Evolutionary conservation across 306 rosid genomes (phyloP), one percentile per base, ranked within the genome.

Genomic region (Citrullus mucosospermus): DNA sequence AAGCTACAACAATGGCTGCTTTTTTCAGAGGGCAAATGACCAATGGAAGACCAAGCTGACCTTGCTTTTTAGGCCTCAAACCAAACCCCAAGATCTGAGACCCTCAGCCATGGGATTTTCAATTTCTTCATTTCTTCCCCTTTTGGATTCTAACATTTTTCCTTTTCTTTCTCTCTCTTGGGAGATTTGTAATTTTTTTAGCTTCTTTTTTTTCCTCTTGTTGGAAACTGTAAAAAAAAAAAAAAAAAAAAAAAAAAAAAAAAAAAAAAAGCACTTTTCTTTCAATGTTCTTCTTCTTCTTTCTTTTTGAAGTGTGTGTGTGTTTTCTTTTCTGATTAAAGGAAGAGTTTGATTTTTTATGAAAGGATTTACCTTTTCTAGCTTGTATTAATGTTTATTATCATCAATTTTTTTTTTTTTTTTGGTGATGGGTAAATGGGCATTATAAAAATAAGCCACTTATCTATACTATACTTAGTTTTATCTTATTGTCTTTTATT

Each of bases 1-100:
- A 74, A 74, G 78, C 43, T 74, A 30, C 58, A 74, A 25, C 58
- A 53, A 74, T 53, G 78, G 78, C 41, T 74, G 62, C 78, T 74
- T 74, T 74, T 53, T 22, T 32, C 46, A 53, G 61, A 30, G 78
- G 48, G 32, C 16, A 36, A 18, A 9, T n/a, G 34, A 39, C 53
- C 53, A 25, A 53, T 74, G 78, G 62, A 74, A 74, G 48, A 53
- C 62, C 62, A 51, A 10, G 9, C 59, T 30, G 16, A 51, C 77
- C 58, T 28, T 28, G 6, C 44, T 70, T 70, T 70, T 70, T 51
- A 46, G 58, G 58, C 28, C 39, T 28, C 41, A 70, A 70, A 46
- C 20, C 41, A 70, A 70, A 46, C 20, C 10, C 22, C 43, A 51
- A 73, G 30, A 30, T 73, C 61, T 51, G 9, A 50, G 56, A 25